phyloP scores from a whole-genome alignment of 495 filamentous ascomycete species.

The Ramalina intermedia region DNA sequence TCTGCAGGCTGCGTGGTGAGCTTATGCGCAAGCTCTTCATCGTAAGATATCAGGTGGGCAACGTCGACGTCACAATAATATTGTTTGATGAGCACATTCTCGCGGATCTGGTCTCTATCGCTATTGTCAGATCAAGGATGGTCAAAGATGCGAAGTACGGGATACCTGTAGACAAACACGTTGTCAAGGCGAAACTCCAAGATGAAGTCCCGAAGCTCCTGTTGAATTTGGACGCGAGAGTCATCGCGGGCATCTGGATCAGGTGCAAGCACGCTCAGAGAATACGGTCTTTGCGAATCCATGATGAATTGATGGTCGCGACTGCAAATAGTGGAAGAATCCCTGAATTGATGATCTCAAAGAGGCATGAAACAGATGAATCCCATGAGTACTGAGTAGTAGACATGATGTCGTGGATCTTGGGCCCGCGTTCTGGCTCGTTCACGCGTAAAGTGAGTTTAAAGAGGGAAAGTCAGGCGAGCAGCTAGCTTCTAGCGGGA shows the following conservation, averaged over 20 bases:
- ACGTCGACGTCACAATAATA: conserved; percentile 97
- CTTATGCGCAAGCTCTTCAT: conserved; percentile 87
- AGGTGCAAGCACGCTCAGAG: conserved; percentile 63
- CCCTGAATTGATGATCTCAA: background rate
- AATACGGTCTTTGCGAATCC: conserved; percentile 79
- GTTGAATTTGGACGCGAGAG: conserved; percentile 38
- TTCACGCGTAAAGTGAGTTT: conserved; percentile 9
- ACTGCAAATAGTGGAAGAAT: background rate
- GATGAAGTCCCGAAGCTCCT: conserved; percentile 59
- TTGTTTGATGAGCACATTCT: conserved; percentile 88
- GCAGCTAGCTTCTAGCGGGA: background rate
- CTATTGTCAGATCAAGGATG: background rate
- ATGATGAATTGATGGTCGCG: conserved; percentile 28
- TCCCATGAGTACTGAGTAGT: background rate
- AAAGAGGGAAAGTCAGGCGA: background rate
- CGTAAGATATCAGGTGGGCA: conserved; percentile 88
- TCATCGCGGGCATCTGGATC: conserved; percentile 48
- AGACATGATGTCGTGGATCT: background rate
- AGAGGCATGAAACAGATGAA: background rate
- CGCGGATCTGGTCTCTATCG: conserved; percentile 78
- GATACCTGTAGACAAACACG: conserved; percentile 83
- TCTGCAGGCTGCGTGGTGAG: conserved; percentile 83
- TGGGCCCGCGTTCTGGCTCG: background rate
- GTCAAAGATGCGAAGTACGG: background rate
- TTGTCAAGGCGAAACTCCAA: conserved; percentile 93